Percentiles rank a stretch among this genome's conserved stretches.
Conservation (phyloP, 139 green algal genomes). For the Coccomyxa sp. region DNA sequence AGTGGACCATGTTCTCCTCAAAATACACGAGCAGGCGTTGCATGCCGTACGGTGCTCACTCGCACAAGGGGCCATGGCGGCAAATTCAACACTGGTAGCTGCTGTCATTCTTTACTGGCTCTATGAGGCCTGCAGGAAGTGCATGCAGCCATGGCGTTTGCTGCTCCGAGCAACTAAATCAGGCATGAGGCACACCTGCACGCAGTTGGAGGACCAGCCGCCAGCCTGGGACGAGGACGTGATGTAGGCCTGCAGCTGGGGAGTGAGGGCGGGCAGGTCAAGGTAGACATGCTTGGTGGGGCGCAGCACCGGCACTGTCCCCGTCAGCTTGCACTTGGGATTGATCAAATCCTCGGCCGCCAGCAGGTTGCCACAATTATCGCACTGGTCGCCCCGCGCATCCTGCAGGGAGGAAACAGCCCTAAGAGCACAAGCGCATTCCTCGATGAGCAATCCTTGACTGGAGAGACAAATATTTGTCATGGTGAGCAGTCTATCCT, state of each 20-base stretch:
- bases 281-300: conserved; percentile 92
- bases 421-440: background rate
- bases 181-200: conserved; percentile 41
- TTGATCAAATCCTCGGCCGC: conserved; percentile 92
- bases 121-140: too few relatives aligned
- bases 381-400: conserved; percentile 86
- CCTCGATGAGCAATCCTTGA: background rate
- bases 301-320: conserved; percentile 58
- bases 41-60: too few relatives aligned
- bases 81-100: too few relatives aligned
- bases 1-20: background rate
- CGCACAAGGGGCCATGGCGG: too few relatives aligned
- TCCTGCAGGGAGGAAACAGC: conserved; percentile 34
- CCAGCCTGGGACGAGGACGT: conserved; percentile 53
- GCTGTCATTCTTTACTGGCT: too few relatives aligned
- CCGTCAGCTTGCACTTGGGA: conserved; percentile 85
- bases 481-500: background rate
- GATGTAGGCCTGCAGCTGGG: conserved; percentile 71
- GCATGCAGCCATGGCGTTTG: too few relatives aligned
- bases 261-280: conserved; percentile 82
- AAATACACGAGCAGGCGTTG: too few relatives aligned
- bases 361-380: conserved; percentile 86
- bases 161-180: background rate
- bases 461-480: background rate
- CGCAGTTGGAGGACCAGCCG: conserved; percentile 84